Conservation (phyloP, 2,329 filamentous ascomycete species). For the Colletotrichum paranaense region DNA sequence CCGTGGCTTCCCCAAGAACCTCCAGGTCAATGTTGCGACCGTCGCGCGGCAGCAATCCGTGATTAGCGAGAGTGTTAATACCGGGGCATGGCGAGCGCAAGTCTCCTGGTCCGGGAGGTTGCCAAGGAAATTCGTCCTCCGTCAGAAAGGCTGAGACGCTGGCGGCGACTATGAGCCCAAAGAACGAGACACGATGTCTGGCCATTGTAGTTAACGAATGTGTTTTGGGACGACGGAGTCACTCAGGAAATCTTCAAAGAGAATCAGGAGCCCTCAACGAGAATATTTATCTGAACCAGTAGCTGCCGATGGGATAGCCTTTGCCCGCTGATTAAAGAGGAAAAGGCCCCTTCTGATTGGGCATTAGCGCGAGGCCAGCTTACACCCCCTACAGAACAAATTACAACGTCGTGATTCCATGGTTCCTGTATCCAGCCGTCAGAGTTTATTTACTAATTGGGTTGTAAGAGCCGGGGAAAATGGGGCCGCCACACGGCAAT, state of each 20-base stretch:
- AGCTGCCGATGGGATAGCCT: not conserved
- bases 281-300: not conserved
- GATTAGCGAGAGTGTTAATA: slow-evolving; percentile 39
- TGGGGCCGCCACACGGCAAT: not conserved
- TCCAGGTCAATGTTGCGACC: slow-evolving; percentile 18
- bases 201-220: not conserved
- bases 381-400: not conserved
- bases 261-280: not conserved
- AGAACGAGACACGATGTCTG: not conserved
- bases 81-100: slow-evolving; percentile 38
- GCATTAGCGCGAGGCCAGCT: not conserved
- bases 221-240: not conserved
- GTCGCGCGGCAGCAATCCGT: slow-evolving; percentile 36
- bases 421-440: not conserved
- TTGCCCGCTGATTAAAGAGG: not conserved
- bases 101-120: not conserved
- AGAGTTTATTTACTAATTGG: not conserved
- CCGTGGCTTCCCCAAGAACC: slow-evolving; percentile 14
- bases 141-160: not conserved
- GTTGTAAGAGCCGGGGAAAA: not conserved
- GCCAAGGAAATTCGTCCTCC: slow-evolving; percentile 8
- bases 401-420: not conserved
- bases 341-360: not conserved
- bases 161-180: not conserved
- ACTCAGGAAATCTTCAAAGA: too few species aligned